These are phyloP conservation scores for Coleophoma cylindrospora DNA, from an alignment of 2,329 filamentous ascomycete species.

Conservation along the genomic window DNA sequence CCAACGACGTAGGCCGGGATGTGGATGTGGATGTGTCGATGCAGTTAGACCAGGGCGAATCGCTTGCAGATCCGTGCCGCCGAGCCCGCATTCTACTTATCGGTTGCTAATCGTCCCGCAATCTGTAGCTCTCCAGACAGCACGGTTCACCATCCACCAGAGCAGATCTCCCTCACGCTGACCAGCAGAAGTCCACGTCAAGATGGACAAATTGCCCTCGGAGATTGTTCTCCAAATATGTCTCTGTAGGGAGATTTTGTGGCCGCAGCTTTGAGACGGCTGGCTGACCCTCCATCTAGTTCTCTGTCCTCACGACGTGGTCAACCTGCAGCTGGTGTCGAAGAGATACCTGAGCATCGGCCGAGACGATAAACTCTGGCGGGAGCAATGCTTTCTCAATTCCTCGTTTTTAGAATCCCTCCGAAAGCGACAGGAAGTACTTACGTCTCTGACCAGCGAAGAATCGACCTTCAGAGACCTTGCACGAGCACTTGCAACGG, in stretches of 20 bases:
- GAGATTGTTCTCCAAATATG: conserved; percentile 22
- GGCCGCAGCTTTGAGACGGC: conserved; percentile 5
- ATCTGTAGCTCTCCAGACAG: too few relatives aligned
- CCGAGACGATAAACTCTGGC: conserved; percentile 75
- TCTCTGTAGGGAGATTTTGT: conserved; percentile 7
- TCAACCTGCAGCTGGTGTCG: conserved; percentile 65
- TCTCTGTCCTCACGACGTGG: conserved; percentile 60
- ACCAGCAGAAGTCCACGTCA: not conserved
- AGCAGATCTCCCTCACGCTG: too few relatives aligned
- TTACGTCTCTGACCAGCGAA: conserved; percentile 31
- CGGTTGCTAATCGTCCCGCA: too few relatives aligned
- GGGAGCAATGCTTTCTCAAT: conserved; percentile 64
- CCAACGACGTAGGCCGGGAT: too few relatives aligned
- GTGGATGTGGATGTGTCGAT: too few relatives aligned
- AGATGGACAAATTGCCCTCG: conserved; percentile 20
- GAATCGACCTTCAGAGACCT: conserved; percentile 32
- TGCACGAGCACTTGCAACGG: conserved; percentile 17
- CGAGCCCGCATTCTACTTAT: too few relatives aligned
- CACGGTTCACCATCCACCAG: too few relatives aligned
- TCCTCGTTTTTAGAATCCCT: conserved; percentile 63
- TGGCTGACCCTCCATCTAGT: conserved; percentile 34
- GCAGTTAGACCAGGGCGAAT: too few relatives aligned
- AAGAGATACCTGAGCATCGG: conserved; percentile 60
- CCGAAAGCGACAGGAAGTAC: conserved; percentile 42
- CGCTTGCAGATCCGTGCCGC: too few relatives aligned